Evolutionary conservation across 495 filamentous ascomycete genomes (phyloP).

Genomic region (Mytilinidion resinicola): DNA sequence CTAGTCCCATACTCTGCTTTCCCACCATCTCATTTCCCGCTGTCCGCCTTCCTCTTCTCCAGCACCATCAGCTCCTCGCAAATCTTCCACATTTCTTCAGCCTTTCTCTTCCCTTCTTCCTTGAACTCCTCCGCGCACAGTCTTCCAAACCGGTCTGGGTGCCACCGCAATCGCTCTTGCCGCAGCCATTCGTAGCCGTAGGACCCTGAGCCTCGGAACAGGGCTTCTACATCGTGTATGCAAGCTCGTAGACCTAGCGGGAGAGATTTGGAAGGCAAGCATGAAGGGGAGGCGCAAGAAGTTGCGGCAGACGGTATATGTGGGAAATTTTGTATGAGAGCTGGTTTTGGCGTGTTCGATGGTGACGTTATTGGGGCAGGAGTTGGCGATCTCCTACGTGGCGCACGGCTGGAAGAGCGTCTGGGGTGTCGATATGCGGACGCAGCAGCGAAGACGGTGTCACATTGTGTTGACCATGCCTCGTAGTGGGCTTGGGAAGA

Average conservation of each 20-base stretch:
- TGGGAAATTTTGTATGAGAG: conserved; percentile 11
- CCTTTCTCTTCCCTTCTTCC: conserved; percentile 15
- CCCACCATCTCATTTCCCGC: background rate
- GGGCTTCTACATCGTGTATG: conserved; percentile 20
- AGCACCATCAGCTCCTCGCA: conserved; percentile 8
- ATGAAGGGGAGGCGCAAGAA: conserved; percentile 6
- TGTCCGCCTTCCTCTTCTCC: conserved; percentile 6
- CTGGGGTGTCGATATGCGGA: background rate
- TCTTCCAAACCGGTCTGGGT: conserved; percentile 25
- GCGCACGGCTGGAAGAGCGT: background rate
- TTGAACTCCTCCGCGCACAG: conserved; percentile 18
- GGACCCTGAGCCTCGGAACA: conserved; percentile 14
- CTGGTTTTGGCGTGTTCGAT: background rate
- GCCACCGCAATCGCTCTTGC: conserved; percentile 25
- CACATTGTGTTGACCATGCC: background rate
- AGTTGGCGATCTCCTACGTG: background rate
- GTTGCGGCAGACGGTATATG: conserved; percentile 11
- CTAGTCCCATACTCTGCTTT: no score
- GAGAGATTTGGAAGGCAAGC: conserved; percentile 4
- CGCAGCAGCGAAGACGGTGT: background rate
- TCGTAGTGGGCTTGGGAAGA: conserved; percentile 2
- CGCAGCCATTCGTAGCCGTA: conserved; percentile 23
- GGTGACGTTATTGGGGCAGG: background rate
- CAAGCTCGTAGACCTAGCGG: conserved; percentile 15
- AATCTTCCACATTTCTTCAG: conserved; percentile 27